Evolutionary conservation across 352 stramenopile genomes (phyloP).

Genomic region (Globisporangium acanthophoron): DNA sequence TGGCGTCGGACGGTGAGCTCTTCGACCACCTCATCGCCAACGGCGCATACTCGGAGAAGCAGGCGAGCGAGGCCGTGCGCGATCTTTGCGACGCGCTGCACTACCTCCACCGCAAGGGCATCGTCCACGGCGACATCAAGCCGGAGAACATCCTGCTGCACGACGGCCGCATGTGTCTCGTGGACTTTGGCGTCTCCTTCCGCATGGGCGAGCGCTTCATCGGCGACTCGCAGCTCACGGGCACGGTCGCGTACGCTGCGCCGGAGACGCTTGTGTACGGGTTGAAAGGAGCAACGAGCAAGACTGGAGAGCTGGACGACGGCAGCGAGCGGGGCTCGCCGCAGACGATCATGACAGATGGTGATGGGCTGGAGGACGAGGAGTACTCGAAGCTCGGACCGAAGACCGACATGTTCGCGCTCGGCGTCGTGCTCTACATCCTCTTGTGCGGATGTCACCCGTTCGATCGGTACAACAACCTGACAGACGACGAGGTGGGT

Average conservation of each 20-base stretch:
- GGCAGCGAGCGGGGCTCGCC: slow-evolving; percentile 4
- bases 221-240: slow-evolving; percentile 64
- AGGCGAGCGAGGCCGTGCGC: slow-evolving; percentile 62
- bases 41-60: slow-evolving; percentile 81
- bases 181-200: slow-evolving; percentile 85
- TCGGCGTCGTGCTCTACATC: slow-evolving; percentile 83
- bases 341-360: slow-evolving; percentile 5
- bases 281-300: slow-evolving; percentile 14
- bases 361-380: slow-evolving; percentile 19
- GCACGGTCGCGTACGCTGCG: slow-evolving; percentile 69
- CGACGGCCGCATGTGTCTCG: slow-evolving; percentile 71
- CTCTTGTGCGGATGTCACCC: slow-evolving; percentile 78
- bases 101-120: slow-evolving; percentile 83
- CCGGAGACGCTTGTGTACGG: slow-evolving; percentile 63
- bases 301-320: background rate
- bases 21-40: slow-evolving; percentile 86
- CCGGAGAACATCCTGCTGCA: slow-evolving; percentile 84
- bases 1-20: slow-evolving; percentile 81
- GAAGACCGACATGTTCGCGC: slow-evolving; percentile 78
- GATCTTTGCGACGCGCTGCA: slow-evolving; percentile 74
- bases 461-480: slow-evolving; percentile 84
- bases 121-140: slow-evolving; percentile 88
- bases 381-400: slow-evolving; percentile 53
- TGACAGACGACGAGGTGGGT: slow-evolving; percentile 72
- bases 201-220: slow-evolving; percentile 71